Evolutionary conservation across 768 basidiomycete species (phyloP), one percentile per base, ranked within the genome.

Genomic region (Auriscalpium vulgare): DNA sequence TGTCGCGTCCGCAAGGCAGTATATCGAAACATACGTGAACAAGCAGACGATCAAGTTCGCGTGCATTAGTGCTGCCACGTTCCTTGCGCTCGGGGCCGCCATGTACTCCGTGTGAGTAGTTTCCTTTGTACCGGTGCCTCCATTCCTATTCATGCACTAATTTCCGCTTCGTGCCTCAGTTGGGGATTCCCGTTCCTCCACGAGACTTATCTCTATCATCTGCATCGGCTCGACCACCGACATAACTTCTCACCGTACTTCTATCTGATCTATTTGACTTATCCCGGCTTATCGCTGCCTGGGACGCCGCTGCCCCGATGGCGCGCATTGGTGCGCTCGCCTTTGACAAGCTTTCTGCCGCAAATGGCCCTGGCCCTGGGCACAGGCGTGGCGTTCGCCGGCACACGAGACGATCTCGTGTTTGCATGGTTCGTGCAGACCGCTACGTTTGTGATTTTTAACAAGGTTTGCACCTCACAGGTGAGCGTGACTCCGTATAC

Each of bases 181-280:
- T 99, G 97, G 95, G 97, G 97, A 16, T 77, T 87, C 60, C 87
- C 95, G 0, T 97, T 98, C 74, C 70, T 98, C 17, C 77, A 88
- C 54, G 89, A 98, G 67, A 85, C 97, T 1, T 98, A 93, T 69
- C 76, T 98, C 13, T 98, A 98, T 68, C 97, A 98, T 62, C 72
- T 91, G 10, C 82, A 86, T 60, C 83, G 97, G 17, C 83, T 91
- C 17, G 97, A 99, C 71, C 95, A 98, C 64, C 87, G 95, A 54
- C 97, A 98, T 71, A 99, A 99, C 69, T 98, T 99, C 71, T 94
- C 95, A 7, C 91, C 93, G 0, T 97, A 97, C 73, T 98, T 97
- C 71, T 97, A 98, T 68, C 83, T 88, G 37, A 92, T 88, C 40
- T 97, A 98, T 69, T 82, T 98, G 54, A 85, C 85, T 0, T 88